A percentile compares a stretch with the other conserved stretches of the same genome.
These are phyloP conservation scores for Fagopyrum esculentum DNA, from an alignment of 148 eudicot species.

Conservation along the genomic window DNA sequence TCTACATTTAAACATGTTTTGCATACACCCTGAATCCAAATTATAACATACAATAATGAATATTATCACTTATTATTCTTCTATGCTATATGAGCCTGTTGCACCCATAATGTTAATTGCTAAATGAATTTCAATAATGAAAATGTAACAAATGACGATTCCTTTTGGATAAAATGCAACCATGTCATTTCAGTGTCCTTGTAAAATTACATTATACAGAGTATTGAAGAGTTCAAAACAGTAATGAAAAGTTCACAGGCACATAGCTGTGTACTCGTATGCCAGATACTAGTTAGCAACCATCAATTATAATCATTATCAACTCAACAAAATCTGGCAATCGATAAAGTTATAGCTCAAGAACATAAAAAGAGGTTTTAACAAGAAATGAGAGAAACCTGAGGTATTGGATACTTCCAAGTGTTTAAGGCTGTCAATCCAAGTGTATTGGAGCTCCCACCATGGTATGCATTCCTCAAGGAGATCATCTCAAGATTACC, in stretches of 20 bases:
- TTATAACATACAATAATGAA: not conserved
- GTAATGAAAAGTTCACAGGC: not conserved
- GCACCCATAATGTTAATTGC: no score
- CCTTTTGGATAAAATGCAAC: not conserved
- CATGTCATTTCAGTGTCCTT: not conserved
- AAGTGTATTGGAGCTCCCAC: constrained; percentile 76
- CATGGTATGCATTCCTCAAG: constrained; percentile 95
- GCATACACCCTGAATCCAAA: not conserved
- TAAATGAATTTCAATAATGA: not conserved
- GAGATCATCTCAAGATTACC: constrained; percentile 88
- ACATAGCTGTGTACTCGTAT: not conserved
- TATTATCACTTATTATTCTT: not conserved
- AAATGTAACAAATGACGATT: not conserved
- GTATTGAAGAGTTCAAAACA: not conserved
- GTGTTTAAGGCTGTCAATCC: constrained; percentile 91
- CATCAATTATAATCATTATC: not conserved
- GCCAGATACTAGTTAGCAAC: not conserved
- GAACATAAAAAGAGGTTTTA: not conserved
- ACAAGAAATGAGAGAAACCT: constrained; percentile 35
- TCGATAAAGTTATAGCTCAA: not conserved
- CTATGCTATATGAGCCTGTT: not conserved
- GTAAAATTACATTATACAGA: not conserved
- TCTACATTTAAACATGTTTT: not conserved
- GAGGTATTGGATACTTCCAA: constrained; percentile 92
- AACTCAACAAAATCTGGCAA: not conserved